phyloP scores from a whole-genome alignment of 495 filamentous ascomycete genomes.

The Daldinia childiae region DNA sequence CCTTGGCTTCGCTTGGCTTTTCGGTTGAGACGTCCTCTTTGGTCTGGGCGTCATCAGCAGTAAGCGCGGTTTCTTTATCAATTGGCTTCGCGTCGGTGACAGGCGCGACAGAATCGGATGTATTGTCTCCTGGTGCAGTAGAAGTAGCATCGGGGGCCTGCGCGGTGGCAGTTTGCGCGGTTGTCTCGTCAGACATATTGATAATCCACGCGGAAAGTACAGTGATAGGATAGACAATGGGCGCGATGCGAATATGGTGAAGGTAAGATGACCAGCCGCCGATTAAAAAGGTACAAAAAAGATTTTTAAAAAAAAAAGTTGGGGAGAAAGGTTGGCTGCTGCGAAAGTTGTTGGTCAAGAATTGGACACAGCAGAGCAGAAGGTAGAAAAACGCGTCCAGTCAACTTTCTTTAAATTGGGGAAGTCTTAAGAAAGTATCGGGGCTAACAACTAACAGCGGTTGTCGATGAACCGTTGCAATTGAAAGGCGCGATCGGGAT shows the following conservation, averaged over 20 bases:
- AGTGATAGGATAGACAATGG: conserved; percentile 12
- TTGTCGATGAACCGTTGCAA: conserved; percentile 30
- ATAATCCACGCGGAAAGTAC: conserved; percentile 3
- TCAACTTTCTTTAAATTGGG: conserved; percentile 40
- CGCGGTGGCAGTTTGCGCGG: conserved; percentile 42
- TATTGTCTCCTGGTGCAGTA: conserved; percentile 14
- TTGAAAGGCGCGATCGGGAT: conserved; percentile 37
- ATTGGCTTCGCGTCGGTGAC: conserved; percentile 39
- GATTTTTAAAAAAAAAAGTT: neutral
- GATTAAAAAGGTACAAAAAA: conserved; percentile 1
- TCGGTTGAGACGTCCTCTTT: conserved; percentile 38
- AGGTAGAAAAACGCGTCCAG: conserved; percentile 47
- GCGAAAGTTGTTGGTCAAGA: conserved; percentile 43
- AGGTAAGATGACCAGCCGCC: conserved; percentile 13
- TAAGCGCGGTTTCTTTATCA: conserved; percentile 26
- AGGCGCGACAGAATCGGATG: conserved; percentile 42
- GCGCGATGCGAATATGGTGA: conserved; percentile 27
- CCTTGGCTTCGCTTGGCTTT: conserved; percentile 40
- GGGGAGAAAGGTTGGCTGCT: conserved; percentile 17
- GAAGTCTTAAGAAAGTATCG: conserved; percentile 36
- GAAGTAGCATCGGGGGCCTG: conserved; percentile 33
- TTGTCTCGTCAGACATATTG: conserved; percentile 47
- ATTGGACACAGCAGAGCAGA: conserved; percentile 12
- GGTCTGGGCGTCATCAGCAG: conserved; percentile 20
- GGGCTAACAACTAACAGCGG: conserved; percentile 35